These are phyloP conservation scores for Ajuga reptans DNA, from an alignment of 305 asterid genomes.

Conservation along the genomic window DNA sequence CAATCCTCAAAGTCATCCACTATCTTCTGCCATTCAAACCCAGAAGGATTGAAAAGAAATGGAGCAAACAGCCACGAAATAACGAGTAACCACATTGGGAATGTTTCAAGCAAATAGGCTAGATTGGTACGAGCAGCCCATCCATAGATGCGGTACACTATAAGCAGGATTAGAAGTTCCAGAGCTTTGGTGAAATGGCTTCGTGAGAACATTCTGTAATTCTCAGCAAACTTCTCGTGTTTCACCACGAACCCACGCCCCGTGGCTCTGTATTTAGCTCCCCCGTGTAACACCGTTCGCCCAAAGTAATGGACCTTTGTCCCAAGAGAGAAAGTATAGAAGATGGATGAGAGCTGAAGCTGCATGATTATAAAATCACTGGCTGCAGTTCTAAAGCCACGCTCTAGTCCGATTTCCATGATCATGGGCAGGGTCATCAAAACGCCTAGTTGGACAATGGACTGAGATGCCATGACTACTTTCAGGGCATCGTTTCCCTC, in stretches of 20 bases:
- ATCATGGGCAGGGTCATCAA: conserved; percentile 79
- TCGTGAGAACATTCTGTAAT: conserved; percentile 80
- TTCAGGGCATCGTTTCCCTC: conserved; percentile 53
- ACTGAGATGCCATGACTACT: conserved; percentile 74
- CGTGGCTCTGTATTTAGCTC: conserved; percentile 86
- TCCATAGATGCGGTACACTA: conserved; percentile 49
- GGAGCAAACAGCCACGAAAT: conserved; percentile 76
- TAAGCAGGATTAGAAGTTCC: conserved; percentile 60
- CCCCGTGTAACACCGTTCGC: conserved; percentile 71
- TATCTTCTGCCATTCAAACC: conserved; percentile 82
- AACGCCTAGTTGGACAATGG: conserved; percentile 70
- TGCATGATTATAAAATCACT: conserved; percentile 64
- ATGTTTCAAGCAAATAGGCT: conserved; percentile 33
- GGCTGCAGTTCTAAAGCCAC: conserved; percentile 75
- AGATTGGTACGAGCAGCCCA: conserved; percentile 27
- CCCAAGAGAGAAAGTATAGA: conserved; percentile 82
- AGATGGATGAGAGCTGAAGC: conserved; percentile 72
- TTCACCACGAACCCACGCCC: conserved; percentile 85
- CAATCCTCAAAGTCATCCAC: conserved; percentile 82
- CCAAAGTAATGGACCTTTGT: conserved; percentile 83
- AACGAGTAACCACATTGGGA: conserved; percentile 76
- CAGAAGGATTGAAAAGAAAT: conserved; percentile 79
- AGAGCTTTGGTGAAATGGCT: conserved; percentile 75
- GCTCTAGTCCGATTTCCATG: conserved; percentile 81
- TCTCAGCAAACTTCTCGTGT: conserved; percentile 75